Conservation (phyloP, 75 land plant species). For the Pseudotsuga menziesii region DNA sequence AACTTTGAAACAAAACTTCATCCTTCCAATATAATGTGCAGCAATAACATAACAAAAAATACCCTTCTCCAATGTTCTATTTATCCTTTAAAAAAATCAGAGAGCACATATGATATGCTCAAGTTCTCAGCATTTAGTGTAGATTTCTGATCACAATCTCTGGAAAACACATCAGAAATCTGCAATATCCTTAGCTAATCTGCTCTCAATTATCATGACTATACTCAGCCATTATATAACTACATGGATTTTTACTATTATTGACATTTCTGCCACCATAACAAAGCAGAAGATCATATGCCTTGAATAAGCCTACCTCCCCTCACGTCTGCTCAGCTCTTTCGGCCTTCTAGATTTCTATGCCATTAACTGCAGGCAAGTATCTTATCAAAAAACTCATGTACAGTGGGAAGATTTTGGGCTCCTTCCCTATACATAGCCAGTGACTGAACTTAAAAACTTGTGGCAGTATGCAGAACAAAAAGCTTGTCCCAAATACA, state of each 20-base stretch:
- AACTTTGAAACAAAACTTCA: no score
- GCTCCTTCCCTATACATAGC: neutral
- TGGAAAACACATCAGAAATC: slow-evolving; percentile 8
- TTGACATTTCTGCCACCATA: neutral
- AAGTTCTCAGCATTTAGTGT: neutral
- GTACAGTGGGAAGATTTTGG: neutral
- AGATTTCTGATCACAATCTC: slow-evolving; percentile 4
- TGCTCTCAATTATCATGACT: neutral
- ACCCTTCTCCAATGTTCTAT: neutral
- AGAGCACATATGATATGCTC: slow-evolving; percentile 3
- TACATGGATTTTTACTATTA: neutral
- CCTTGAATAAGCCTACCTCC: slow-evolving; percentile 1
- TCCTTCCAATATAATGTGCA: no score
- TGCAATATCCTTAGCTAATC: neutral
- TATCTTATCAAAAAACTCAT: neutral
- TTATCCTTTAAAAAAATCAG: neutral
- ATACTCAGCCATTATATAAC: neutral
- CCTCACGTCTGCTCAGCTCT: neutral
- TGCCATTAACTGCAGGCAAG: neutral
- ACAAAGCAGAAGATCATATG: neutral
- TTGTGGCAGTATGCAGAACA: neutral
- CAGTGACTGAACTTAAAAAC: neutral
- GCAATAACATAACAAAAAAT: neutral
- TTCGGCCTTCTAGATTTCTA: neutral
- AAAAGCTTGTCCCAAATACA: neutral